Conservation (phyloP, 2,329 filamentous ascomycete genomes). For the Colletotrichum somersetense region DNA sequence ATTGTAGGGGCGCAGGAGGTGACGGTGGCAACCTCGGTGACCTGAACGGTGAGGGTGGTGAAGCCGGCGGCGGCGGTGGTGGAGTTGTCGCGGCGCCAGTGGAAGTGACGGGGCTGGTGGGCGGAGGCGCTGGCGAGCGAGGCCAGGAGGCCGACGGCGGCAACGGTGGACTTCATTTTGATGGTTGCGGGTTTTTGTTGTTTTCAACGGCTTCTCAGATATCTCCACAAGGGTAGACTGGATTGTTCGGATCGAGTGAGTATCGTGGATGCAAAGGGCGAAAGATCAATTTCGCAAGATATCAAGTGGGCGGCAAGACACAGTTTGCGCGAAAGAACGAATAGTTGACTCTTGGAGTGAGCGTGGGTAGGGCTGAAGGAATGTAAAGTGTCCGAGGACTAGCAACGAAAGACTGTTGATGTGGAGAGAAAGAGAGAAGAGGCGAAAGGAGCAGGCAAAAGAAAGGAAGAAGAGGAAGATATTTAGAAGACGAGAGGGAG, state of each 20-base stretch:
- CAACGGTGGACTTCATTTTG: conserved; percentile 63
- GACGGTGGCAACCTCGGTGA: conserved; percentile 68
- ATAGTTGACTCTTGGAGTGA: conserved; percentile 36
- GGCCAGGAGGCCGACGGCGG: conserved; percentile 60
- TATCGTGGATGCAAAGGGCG: conserved; percentile 34
- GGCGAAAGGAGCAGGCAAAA: conserved; percentile 7
- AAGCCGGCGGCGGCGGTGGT: conserved; percentile 42
- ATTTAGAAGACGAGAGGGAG: conserved; percentile 38
- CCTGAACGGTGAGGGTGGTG: conserved; percentile 63
- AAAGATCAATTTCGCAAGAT: conserved; percentile 43
- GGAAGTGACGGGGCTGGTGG: conserved; percentile 53
- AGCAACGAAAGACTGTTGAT: conserved; percentile 42
- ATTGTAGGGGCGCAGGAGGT: conserved; percentile 69
- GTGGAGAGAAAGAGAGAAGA: conserved; percentile 26
- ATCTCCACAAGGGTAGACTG: conserved; percentile 20
- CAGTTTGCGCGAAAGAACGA: conserved; percentile 42
- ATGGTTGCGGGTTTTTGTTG: conserved; percentile 22
- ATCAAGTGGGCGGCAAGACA: conserved; percentile 41
- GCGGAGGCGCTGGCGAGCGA: conserved; percentile 58
- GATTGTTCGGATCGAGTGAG: conserved; percentile 24
- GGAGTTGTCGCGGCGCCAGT: conserved; percentile 44
- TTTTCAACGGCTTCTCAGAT: conserved; percentile 20
- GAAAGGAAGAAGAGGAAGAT: conserved; percentile 21
- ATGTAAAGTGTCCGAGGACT: conserved; percentile 43
- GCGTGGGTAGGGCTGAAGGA: conserved; percentile 38